phyloP scores from a whole-genome alignment of 2,329 filamentous ascomycete genomes.

The Penicillium sumatraense region DNA sequence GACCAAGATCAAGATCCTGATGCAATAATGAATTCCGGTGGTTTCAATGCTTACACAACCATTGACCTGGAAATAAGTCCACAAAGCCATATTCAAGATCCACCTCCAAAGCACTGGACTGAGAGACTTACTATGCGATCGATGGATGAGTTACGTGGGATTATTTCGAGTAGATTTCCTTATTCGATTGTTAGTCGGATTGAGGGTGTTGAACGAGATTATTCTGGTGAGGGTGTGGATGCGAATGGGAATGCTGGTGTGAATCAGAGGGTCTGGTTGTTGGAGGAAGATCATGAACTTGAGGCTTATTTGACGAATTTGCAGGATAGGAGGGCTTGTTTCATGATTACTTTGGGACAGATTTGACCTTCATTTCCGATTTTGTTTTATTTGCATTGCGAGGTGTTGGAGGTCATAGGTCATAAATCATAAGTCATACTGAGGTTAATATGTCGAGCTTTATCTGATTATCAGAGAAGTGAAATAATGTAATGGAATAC shows the following conservation, averaged over 20 bases:
- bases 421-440: too few species aligned
- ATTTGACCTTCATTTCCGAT: slow-evolving; percentile 12
- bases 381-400: too few species aligned
- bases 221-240: too few species aligned
- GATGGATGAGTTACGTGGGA: slow-evolving; percentile 65
- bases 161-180: slow-evolving; percentile 65
- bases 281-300: slow-evolving; percentile 74
- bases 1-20: slow-evolving; percentile 34
- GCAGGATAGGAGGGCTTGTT: slow-evolving; percentile 59
- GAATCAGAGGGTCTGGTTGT: too few species aligned
- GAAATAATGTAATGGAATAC: too few species aligned
- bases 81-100: slow-evolving; percentile 58
- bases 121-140: slow-evolving; percentile 63
- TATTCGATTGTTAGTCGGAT: slow-evolving; percentile 63
- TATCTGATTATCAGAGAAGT: too few species aligned
- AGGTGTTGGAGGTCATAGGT: too few species aligned
- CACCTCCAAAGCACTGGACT: slow-evolving; percentile 62
- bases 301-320: slow-evolving; percentile 72
- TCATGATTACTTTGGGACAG: slow-evolving; percentile 50
- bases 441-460: too few species aligned
- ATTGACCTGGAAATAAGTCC: slow-evolving; percentile 73
- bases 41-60: too few species aligned
- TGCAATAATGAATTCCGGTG: too few species aligned
- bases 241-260: too few species aligned
- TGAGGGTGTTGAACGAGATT: slow-evolving; percentile 68